Percentiles rank a stretch among this genome's conserved stretches.
These are phyloP conservation scores for Trichoderma reesei DNA, from an alignment of 495 filamentous ascomycete species.

Conservation along the genomic window DNA sequence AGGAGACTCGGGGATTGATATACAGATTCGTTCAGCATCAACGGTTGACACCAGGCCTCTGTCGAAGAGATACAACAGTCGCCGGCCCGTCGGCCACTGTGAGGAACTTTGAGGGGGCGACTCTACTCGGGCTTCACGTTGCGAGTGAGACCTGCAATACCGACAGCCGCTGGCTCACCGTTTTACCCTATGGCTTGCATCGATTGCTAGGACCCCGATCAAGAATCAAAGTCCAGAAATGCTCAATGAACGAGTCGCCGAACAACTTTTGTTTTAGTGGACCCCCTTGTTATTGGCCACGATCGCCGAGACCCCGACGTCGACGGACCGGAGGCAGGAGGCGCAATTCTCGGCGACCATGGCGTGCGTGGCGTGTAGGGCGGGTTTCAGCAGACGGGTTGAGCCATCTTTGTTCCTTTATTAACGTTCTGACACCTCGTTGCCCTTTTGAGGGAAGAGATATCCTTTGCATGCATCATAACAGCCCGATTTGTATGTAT, in stretches of 20 bases:
- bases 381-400: neutral
- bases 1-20: neutral
- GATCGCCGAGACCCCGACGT: conserved; percentile 6
- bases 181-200: neutral
- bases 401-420: neutral
- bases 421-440: neutral
- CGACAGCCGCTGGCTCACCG: neutral
- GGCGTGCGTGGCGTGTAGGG: neutral
- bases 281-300: neutral
- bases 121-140: neutral
- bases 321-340: neutral
- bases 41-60: neutral
- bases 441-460: neutral
- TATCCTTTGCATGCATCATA: neutral
- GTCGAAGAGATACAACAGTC: neutral
- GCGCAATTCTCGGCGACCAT: conserved; percentile 7
- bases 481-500: too few relatives aligned
- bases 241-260: neutral
- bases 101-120: neutral
- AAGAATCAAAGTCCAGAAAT: neutral
- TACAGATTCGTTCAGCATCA: neutral
- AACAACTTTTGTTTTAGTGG: neutral
- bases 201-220: neutral
- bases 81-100: neutral
- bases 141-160: neutral